Evolutionary conservation across 306 rosid genomes (phyloP), one percentile per base, ranked within the genome.

Genomic region (Rosa lucieae): DNA sequence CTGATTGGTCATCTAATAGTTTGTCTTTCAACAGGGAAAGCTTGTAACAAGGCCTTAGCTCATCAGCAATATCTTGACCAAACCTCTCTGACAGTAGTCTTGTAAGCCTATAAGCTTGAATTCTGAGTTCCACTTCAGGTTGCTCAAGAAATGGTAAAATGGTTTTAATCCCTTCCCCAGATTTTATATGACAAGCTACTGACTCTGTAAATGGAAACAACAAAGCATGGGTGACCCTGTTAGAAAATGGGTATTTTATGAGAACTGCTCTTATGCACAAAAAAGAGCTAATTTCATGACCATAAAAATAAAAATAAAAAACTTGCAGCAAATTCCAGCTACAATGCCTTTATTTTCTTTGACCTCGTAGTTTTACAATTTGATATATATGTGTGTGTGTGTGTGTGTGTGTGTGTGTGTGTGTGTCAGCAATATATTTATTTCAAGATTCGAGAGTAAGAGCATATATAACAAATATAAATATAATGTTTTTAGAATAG

Each of bases 31-130:
- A 82, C 77, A 85, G 10, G 48, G 74, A 48, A 67, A 85, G 88
- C 70, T 78, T 88, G 87, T 83, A 59, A 52, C 76, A 83, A 52
- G 80, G 67, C 81, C 90, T 79, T 53, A 86, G 85, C 80, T 86
- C 90, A 63, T 81, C 80, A 32, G 75, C 86, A 49, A 86, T 81
- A 78, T 84, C 85, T 75, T 83, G 83, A 77, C 86, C 83, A 72
- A 9, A 85, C 79, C 86, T 83, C 78, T 86, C 88, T 32, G 94
- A 86, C 32, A 90, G 83, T 23, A 77, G 68, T 75, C 89, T 81
- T 58, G 85, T 77, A 77, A 90, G 86, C 82, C 79, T 86, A 67
- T 84, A 86, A 76, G 90, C 89, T 71, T 74, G 80, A 47, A 81
- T 67, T 81, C 90, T 84, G 80, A 74, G 83, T 74, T 90, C 89